Evolutionary conservation across 108 stramenopile genomes (phyloP).

Genomic region (Seminavis robusta): DNA sequence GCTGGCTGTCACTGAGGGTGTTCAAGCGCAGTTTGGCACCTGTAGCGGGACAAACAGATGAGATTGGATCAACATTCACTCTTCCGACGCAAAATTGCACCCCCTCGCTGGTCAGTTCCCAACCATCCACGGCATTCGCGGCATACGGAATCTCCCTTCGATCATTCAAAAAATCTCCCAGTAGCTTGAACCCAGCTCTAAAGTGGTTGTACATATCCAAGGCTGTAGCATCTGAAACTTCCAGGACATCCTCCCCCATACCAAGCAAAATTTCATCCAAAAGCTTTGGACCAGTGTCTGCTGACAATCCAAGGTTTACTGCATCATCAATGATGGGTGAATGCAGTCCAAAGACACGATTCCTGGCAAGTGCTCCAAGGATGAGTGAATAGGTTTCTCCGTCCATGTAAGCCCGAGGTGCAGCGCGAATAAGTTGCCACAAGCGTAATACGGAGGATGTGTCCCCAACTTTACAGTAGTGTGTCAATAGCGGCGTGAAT

Average conservation of each 20-base stretch:
- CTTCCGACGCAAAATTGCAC: conserved; percentile 41
- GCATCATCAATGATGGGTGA: conserved; percentile 50
- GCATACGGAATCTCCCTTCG: not conserved
- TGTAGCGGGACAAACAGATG: conserved; percentile 61
- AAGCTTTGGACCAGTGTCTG: conserved; percentile 46
- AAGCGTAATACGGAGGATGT: conserved; percentile 50
- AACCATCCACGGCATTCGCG: too few relatives aligned
- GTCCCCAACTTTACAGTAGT: conserved; percentile 58
- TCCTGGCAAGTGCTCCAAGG: conserved; percentile 60
- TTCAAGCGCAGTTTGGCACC: conserved; percentile 61
- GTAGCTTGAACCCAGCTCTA: conserved; percentile 21
- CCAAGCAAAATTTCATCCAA: conserved; percentile 70
- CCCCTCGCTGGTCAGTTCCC: not conserved
- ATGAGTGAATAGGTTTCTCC: conserved; percentile 72
- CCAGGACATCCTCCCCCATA: conserved; percentile 68
- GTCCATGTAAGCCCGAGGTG: conserved; percentile 44
- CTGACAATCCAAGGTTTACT: conserved; percentile 36
- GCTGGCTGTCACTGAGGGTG: conserved; percentile 51
- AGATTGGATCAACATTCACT: conserved; percentile 50
- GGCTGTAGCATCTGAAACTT: conserved; percentile 72
- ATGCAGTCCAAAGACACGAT: conserved; percentile 52
- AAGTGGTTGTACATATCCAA: conserved; percentile 72
- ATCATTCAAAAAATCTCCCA: not conserved
- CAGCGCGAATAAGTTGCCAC: conserved; percentile 56
- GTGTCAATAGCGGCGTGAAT: conserved; percentile 68